Conservation (phyloP, 2,329 filamentous ascomycete genomes). For the Diplocarpon mali region DNA sequence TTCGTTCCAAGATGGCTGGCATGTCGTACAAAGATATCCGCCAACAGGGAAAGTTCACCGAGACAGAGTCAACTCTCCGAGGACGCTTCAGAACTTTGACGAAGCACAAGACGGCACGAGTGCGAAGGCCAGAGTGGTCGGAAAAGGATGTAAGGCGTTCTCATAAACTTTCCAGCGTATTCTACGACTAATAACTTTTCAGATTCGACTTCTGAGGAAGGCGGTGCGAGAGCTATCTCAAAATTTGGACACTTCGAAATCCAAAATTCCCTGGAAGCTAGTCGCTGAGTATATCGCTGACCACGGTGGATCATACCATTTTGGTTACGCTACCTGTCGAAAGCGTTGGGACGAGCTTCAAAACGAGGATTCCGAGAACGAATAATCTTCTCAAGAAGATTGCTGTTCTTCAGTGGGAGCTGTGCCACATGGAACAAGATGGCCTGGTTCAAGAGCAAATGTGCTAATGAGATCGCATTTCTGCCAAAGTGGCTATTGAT, state of each 20-base stretch:
- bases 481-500: no score
- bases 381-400: no score
- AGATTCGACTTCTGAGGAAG: conserved; percentile 36
- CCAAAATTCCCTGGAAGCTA: conserved; percentile 44
- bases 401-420: background rate
- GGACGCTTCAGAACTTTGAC: conserved; percentile 56
- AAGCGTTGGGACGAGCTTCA: conserved; percentile 42
- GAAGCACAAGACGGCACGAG: conserved; percentile 48
- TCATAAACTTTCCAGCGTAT: background rate
- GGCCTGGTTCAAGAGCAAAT: no score
- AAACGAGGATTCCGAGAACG: background rate
- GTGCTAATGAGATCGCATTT: no score
- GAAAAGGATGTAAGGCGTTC: conserved; percentile 47
- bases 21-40: conserved; percentile 57
- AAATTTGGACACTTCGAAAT: conserved; percentile 14
- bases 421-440: no score
- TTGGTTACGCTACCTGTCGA: conserved; percentile 47
- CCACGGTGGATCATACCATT: conserved; percentile 45
- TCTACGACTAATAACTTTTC: conserved; percentile 1
- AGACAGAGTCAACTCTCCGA: conserved; percentile 62
- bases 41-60: conserved; percentile 39
- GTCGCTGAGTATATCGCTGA: conserved; percentile 42
- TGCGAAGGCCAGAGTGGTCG: conserved; percentile 56
- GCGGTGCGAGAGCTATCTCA: conserved; percentile 32
- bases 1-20: conserved; percentile 42